Conservation (phyloP, 225 moss, liverwort and hornwort genomes). For the Physcomitrium patens region DNA sequence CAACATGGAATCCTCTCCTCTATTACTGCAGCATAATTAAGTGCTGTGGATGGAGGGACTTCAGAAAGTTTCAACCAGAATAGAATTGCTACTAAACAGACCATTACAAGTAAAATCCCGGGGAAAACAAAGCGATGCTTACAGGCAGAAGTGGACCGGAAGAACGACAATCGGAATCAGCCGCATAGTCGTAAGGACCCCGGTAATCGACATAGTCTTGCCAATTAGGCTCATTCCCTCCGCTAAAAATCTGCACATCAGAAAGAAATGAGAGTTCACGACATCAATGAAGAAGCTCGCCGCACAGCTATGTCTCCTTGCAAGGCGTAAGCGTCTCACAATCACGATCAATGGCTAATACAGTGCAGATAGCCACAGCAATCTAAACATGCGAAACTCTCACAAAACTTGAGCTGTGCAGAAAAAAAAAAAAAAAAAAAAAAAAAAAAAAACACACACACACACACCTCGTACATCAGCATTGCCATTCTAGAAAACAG, state of each 20-base stretch:
- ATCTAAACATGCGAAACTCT: background rate
- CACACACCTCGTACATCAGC: constrained; percentile 50
- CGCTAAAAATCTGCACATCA: constrained; percentile 43
- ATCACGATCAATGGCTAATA: background rate
- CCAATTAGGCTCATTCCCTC: constrained; percentile 53
- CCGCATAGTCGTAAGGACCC: constrained; percentile 31
- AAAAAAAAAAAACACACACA: too few relatives aligned
- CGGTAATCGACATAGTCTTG: constrained; percentile 35
- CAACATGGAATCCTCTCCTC: too few relatives aligned
- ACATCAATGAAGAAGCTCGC: background rate
- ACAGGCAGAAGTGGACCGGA: constrained; percentile 34
- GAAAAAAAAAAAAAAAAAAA: too few relatives aligned
- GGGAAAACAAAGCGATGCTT: background rate
- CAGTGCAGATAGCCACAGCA: background rate
- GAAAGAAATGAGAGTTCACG: background rate
- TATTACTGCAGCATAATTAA: too few relatives aligned
- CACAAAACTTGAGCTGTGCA: background rate
- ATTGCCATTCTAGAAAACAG: constrained; percentile 28
- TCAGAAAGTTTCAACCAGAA: background rate
- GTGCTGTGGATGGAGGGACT: background rate
- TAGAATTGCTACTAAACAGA: background rate
- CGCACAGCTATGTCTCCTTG: background rate
- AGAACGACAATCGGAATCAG: constrained; percentile 21
- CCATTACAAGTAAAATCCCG: background rate
- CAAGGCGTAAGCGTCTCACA: background rate